Base-by-base conservation (phyloP, 2,329 filamentous ascomycete species). In the Cercospora sp. region DNA sequence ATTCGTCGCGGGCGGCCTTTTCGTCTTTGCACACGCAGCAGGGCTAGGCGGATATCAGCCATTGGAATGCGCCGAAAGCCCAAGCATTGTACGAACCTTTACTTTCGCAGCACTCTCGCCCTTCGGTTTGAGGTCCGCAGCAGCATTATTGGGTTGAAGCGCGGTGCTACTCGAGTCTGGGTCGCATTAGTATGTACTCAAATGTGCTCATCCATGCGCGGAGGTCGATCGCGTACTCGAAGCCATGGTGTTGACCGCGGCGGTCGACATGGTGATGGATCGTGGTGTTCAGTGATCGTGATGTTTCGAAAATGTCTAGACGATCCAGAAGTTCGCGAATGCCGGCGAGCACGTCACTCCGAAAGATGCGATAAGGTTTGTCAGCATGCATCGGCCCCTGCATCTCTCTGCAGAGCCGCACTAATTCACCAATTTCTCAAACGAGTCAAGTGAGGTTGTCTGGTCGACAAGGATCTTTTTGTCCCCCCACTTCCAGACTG, bases 11-110 rank as follows among this genome's bases (percentile, higher is more conserved):
- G 74, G 87, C 87, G 45, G 92, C 86, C 81, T 99, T 99, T 81
- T 99, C 93, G 55, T 95, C 89, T 79, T 94, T 97, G 88, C 95
- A 99, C 31, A 98, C 95, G 79, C 95, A 98, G 87, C 95, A 98
- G 53, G 94, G 94, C 93, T 97, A 45, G 12, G 1, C 20, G 10
- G 2, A 13, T 12, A 63, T 71, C 58, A 69, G 66, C 33, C 9
- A 7, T 3, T 18, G 1, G 2, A 33, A 23, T 60, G 23, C 36
- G 18, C 28, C 55, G 16, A 63, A 20, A 53, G 26, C 7, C 20
- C 6, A 33, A 31, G 36, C 7, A 26, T 18, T 9, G 3, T 58
- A 10, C 69, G 63, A 76, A 82, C 81, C 79, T 83, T 83, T 30
- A 79, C 77, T 74, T 83, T 83, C n/a, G 75, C 72, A 39, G 79